Evolutionary conservation across 2,329 filamentous ascomycete species (phyloP).

Genomic region (Xylaria sp.): DNA sequence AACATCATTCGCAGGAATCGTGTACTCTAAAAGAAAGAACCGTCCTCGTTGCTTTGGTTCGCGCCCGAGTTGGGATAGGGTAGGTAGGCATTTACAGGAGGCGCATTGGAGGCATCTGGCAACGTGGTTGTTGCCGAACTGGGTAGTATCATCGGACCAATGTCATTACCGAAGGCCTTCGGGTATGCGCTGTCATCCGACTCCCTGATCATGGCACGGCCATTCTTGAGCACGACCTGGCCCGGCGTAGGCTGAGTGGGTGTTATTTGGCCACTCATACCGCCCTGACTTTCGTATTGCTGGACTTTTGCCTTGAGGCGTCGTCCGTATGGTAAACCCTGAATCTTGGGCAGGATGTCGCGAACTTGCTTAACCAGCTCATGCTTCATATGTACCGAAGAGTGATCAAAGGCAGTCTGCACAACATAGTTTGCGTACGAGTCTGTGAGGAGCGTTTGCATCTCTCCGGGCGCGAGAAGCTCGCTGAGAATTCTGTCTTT

Average conservation of each 20-base stretch:
- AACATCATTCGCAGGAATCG: conserved; percentile 18
- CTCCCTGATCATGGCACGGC: conserved; percentile 40
- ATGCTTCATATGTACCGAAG: conserved; percentile 65
- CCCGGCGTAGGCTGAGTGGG: conserved; percentile 50
- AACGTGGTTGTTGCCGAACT: conserved; percentile 32
- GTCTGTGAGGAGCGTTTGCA: conserved; percentile 85
- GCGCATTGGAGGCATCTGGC: conserved; percentile 22
- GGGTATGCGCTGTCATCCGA: conserved; percentile 31
- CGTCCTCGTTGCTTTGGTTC: conserved; percentile 18
- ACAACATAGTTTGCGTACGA: conserved; percentile 97
- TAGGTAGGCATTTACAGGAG: conserved; percentile 28
- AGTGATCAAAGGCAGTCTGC: conserved; percentile 87
- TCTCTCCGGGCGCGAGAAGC: conserved; percentile 66
- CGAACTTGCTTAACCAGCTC: conserved; percentile 79
- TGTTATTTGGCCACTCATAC: conserved; percentile 46
- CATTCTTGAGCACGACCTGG: conserved; percentile 47
- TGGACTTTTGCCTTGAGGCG: conserved; percentile 87
- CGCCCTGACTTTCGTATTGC: conserved; percentile 46
- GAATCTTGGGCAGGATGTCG: conserved; percentile 76
- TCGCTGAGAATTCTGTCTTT: conserved; percentile 82
- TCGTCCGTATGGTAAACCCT: conserved; percentile 88
- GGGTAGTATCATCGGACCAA: conserved; percentile 35
- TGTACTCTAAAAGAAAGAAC: conserved; percentile 29
- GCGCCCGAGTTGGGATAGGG: conserved; percentile 27
- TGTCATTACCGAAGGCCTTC: conserved; percentile 30